phyloP scores from a whole-genome alignment of 306 rosid genomes.

The Pterocarpus santalinus region DNA sequence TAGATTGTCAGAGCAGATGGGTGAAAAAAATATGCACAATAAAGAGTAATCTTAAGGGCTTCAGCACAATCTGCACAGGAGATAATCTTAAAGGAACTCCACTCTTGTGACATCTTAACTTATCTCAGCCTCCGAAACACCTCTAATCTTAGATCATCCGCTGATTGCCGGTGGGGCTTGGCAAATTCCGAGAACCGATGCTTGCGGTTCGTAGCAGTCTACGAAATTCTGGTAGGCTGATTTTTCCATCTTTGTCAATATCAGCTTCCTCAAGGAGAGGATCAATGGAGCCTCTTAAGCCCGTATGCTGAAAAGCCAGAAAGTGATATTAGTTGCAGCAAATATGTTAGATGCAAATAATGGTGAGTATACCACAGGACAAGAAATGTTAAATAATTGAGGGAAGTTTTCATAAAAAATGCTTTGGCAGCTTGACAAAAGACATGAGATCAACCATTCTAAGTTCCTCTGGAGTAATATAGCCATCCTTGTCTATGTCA shows the following conservation, averaged over 20 bases:
- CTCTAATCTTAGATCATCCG: constrained; percentile 53
- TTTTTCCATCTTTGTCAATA: constrained; percentile 84
- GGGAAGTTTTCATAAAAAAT: constrained; percentile 12
- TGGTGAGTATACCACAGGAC: background rate
- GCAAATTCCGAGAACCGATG: constrained; percentile 60
- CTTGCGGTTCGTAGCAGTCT: constrained; percentile 87
- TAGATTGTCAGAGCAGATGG: constrained; percentile 39
- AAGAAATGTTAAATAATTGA: background rate
- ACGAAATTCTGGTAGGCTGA: constrained; percentile 81
- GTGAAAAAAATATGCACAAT: constrained; percentile 25
- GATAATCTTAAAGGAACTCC: constrained; percentile 35
- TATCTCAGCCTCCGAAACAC: constrained; percentile 37
- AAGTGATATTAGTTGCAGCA: constrained; percentile 31
- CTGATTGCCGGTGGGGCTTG: constrained; percentile 43
- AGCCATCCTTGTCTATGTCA: constrained; percentile 85
- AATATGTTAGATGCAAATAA: background rate
- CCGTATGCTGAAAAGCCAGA: constrained; percentile 68
- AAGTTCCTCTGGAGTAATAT: constrained; percentile 85
- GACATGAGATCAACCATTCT: constrained; percentile 66
- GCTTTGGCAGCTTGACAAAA: constrained; percentile 1
- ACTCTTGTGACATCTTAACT: constrained; percentile 34
- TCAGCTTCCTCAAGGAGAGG: constrained; percentile 93
- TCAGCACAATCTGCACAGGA: constrained; percentile 30
- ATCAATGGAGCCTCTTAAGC: constrained; percentile 72
- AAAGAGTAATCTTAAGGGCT: constrained; percentile 39